Evolutionary conservation across 2,329 filamentous ascomycete genomes (phyloP).

Genomic region (Xylaria sp.): DNA sequence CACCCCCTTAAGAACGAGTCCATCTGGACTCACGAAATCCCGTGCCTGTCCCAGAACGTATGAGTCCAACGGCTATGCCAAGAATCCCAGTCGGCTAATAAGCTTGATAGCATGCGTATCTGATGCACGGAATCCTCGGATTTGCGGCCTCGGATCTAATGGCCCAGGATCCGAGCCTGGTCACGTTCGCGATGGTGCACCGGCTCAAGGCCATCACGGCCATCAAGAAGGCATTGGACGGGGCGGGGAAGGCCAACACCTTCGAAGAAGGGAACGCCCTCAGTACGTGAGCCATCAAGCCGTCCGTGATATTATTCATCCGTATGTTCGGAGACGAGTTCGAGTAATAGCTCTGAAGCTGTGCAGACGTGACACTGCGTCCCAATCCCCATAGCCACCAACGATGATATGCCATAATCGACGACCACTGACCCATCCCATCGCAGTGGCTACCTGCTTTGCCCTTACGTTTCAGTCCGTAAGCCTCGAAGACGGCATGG

Average conservation of each 20-base stretch:
- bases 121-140: conserved; percentile 66
- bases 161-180: conserved; percentile 52
- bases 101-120: conserved; percentile 29
- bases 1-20: conserved; percentile 67
- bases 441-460: conserved; percentile 56
- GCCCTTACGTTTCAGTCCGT: conserved; percentile 63
- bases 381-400: background rate
- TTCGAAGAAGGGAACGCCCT: conserved; percentile 62
- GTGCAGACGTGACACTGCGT: background rate
- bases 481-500: conserved; percentile 58
- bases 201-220: conserved; percentile 66
- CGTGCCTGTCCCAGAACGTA: conserved; percentile 68
- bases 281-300: conserved; percentile 7
- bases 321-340: background rate
- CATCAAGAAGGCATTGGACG: conserved; percentile 58
- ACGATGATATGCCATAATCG: too few species aligned
- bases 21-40: conserved; percentile 69
- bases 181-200: conserved; percentile 63
- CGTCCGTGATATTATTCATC: background rate
- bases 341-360: background rate
- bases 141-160: conserved; percentile 68
- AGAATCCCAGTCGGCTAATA: conserved; percentile 2
- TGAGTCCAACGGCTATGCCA: conserved; percentile 20
- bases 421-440: background rate
- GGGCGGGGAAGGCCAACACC: conserved; percentile 44